Base-by-base conservation (phyloP, 345 rosid species). In the Acer negundo region DNA sequence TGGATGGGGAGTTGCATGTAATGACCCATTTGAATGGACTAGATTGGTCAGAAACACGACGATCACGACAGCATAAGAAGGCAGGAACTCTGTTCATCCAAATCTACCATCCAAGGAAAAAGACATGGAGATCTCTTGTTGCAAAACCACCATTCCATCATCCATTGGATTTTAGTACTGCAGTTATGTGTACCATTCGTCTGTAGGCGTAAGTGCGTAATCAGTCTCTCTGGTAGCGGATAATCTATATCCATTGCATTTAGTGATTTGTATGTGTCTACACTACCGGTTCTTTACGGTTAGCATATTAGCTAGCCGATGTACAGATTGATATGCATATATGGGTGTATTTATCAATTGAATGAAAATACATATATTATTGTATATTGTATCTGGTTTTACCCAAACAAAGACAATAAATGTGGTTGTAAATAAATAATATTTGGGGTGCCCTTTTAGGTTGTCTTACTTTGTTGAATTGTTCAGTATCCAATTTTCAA, bases 1-100 rank as follows among this genome's bases (percentile, higher is more conserved):
- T 95, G 81, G 82, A 86, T 23, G 93, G 87, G 74, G 97, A 95
- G 82, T 82, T 95, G 49, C 88, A 87, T 59, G 92, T 92, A 38
- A 84, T 92, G 92, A 80, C 87, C 59, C 75, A 78, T 51, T 47
- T 86, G 75, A 87, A 84, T 46, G 93, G 88, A 13, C 77, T 71
- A 46, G 89, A 87, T 67, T 79, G 80, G 75, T 80, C 85, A 53
- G 90, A 90, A 51, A 80, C 76, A 1, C 83, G 86, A 72, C 69
- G 87, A 65, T 69, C 84, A 38, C 79, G 90, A 59, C 86, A 82
- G 73, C 89, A 62, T 64, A 91, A 86, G 75, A 88, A 82, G 76
- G 88, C 75, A 62, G 93, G 90, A 53, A 53, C 86, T 8, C 79
- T 93, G 64, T 78, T 89, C 75, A 77, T 89, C 83, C 98, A 93